phyloP scores from a whole-genome alignment of 495 filamentous ascomycete genomes.

The Neurospora sp. region DNA sequence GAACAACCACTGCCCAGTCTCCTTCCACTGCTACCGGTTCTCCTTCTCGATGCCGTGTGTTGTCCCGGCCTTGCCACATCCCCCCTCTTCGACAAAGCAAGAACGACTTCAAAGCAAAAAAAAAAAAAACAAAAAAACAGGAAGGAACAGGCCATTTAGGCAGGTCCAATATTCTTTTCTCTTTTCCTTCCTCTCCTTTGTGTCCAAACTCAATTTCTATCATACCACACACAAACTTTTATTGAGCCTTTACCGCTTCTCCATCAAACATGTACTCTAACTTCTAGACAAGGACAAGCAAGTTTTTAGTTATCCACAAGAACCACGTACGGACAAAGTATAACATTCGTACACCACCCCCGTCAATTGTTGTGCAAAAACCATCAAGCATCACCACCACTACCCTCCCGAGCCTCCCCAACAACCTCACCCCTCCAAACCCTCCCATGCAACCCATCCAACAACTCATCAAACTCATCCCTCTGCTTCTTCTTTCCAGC shows the following conservation, averaged over 20 bases:
- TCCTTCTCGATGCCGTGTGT: no score
- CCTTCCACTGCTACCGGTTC: no score
- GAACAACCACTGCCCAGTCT: no score
- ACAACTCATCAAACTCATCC: background rate
- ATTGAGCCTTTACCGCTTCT: background rate
- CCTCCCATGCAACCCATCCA: background rate
- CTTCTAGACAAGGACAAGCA: background rate
- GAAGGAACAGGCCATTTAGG: background rate
- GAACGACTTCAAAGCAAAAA: background rate
- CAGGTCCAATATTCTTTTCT: background rate
- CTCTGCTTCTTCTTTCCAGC: background rate
- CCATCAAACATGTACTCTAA: background rate
- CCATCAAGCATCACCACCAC: background rate
- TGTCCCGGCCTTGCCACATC: no score
- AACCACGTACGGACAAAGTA: background rate
- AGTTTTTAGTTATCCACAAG: background rate
- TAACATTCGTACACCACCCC: no score
- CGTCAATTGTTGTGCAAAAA: background rate
- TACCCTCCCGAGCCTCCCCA: background rate
- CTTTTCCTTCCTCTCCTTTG: background rate
- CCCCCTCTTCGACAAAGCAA: no score
- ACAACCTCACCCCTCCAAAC: background rate
- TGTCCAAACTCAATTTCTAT: background rate
- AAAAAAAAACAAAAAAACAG: no score
- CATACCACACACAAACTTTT: background rate